Conservation (phyloP, 75 land plant species). For the Larix kaempferi region DNA sequence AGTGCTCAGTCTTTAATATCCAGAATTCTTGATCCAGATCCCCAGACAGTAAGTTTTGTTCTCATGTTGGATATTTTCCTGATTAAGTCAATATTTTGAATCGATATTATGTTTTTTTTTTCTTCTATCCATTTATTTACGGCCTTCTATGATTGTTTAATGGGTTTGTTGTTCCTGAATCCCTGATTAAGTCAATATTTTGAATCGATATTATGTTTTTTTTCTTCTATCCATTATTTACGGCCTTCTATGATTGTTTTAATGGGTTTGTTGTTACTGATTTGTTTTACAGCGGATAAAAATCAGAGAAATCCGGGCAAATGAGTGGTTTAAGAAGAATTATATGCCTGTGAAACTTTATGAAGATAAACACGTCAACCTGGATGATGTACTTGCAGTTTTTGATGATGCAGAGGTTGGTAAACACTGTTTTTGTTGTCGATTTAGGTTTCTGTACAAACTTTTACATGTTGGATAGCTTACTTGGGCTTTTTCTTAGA, state of each 20-base stretch:
- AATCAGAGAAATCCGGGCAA: conserved; percentile 62
- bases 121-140: not conserved
- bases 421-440: not conserved
- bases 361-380: conserved; percentile 67
- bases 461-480: not conserved
- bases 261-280: conserved; percentile 4
- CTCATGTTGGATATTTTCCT: not conserved
- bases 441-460: not conserved
- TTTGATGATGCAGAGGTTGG: conserved; percentile 93
- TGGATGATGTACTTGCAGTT: conserved; percentile 90
- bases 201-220: not conserved
- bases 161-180: conserved; percentile 7
- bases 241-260: not conserved
- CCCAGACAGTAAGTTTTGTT: conserved; percentile 60
- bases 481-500: not conserved
- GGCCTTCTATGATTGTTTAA: not conserved
- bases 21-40: conserved; percentile 89
- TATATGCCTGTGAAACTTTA: conserved; percentile 51
- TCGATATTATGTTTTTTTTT: not conserved
- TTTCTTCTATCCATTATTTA: not conserved
- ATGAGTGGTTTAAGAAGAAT: conserved; percentile 81
- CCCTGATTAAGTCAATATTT: too few species aligned
- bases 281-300: conserved; percentile 71
- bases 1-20: conserved; percentile 66
- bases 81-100: not conserved